These are phyloP conservation scores for Talaromyces sp. DNA, from an alignment of 2,329 filamentous ascomycete genomes.

Conservation along the genomic window DNA sequence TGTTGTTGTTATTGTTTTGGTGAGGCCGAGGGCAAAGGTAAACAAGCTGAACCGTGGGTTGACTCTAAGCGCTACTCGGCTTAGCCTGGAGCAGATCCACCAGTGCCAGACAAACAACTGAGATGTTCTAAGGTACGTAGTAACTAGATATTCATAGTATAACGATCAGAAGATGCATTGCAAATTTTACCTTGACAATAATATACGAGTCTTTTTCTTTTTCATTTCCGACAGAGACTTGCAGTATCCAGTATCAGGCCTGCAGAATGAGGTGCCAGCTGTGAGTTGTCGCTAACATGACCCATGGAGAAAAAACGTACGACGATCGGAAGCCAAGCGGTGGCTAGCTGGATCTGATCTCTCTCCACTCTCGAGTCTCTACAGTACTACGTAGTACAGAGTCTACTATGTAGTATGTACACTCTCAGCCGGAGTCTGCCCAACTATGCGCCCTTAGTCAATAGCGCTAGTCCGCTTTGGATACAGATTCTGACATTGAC, in stretches of 20 bases:
- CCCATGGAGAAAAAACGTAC: not conserved
- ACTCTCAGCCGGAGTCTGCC: not conserved
- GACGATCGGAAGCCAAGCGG: conserved; percentile 1
- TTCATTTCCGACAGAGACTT: not conserved
- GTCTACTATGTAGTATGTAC: too few relatives aligned
- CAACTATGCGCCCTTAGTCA: not conserved
- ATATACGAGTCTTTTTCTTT: too few relatives aligned
- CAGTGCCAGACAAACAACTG: conserved; percentile 1
- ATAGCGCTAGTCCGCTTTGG: not conserved
- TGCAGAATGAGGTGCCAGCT: not conserved
- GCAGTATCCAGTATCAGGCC: not conserved
- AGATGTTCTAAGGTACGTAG: too few relatives aligned
- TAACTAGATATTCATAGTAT: too few relatives aligned
- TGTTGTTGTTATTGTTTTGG: conserved; percentile 14
- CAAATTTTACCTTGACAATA: too few relatives aligned
- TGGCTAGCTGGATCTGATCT: conserved; percentile 3
- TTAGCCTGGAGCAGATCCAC: not conserved
- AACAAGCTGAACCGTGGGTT: conserved; percentile 20
- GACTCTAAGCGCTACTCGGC: conserved; percentile 3
- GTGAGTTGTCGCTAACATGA: not conserved
- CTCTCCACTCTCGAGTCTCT: not conserved
- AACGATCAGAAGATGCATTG: too few relatives aligned
- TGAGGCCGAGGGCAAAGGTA: conserved; percentile 6
- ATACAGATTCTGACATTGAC: not conserved
- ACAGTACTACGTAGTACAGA: too few relatives aligned